Base-by-base conservation (phyloP, 192 early-diverging fungal genomes). In the Linnemannia schmuckeri region DNA sequence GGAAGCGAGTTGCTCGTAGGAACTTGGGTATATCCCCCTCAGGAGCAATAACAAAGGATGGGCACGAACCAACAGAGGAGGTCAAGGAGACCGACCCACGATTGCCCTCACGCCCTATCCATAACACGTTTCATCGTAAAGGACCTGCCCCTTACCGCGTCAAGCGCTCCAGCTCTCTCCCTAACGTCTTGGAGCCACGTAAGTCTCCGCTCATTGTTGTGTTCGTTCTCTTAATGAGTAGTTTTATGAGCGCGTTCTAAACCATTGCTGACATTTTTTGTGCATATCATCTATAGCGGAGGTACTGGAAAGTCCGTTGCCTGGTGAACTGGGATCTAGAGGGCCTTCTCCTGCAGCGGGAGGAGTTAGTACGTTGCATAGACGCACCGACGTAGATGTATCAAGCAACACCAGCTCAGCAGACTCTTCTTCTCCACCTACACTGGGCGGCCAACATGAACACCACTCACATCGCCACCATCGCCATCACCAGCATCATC, bases 141-240 rank as follows among this genome's bases (percentile, higher is more conserved):
- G 33, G 44, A 7, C n/a, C 55, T 9, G 22, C 33, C 42, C 3
- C 22, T 24, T 8, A 9, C 18, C 40, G 22, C 8, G 63, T 38
- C 15, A 83, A 71, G 40, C 76, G 82, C 4, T 78, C 82, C 3
- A 40, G 41, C 6, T 84, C 82, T 20, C 47, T 79, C 3, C 82
- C 82, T 33, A 78, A 70, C 70, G 30, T 84, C 24, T n/a, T 37
- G 18, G 82, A 74, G 40, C 30, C 17, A 77, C 70, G 81, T 82
- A 20, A 27, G 75, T 52, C 3, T 6, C 37, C 55, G 4, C 10
- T 22, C 27, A 38, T 33, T 8, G n/a, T 57, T 10, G 24, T n/a
- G 8, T 15, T 66, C 13, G 0, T 66, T 9, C 0, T 66, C 8
- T 13, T 30, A 15, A 13, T 15, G 27, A 35, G 27, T 52, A 20